These are phyloP conservation scores for Termitomyces sp. DNA, from an alignment of 768 basidiomycete genomes.

Conservation along the genomic window DNA sequence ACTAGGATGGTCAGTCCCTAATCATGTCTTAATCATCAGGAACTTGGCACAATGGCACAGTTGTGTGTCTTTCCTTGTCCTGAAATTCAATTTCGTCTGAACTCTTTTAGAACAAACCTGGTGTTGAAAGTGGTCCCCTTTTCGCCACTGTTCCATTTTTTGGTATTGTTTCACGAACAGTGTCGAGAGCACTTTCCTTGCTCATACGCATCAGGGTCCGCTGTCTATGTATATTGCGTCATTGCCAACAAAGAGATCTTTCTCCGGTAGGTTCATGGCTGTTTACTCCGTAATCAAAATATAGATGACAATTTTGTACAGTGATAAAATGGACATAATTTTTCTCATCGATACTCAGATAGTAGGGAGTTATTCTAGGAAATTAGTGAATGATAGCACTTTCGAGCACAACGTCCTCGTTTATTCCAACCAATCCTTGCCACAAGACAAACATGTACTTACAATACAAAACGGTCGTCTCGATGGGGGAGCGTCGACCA, in stretches of 20 bases:
- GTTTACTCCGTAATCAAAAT: background rate
- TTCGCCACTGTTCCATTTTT: constrained; percentile 27
- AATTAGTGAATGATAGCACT: constrained; percentile 13
- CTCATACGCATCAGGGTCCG: constrained; percentile 27
- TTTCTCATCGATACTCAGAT: constrained; percentile 31
- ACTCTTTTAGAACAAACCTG: constrained; percentile 8
- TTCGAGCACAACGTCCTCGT: constrained; percentile 31
- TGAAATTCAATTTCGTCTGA: constrained; percentile 9
- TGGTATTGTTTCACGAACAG: constrained; percentile 20
- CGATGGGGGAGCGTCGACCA: constrained; percentile 21
- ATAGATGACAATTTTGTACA: constrained; percentile 2
- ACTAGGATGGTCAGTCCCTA: background rate
- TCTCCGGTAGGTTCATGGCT: constrained; percentile 15
- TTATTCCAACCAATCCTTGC: constrained; percentile 24
- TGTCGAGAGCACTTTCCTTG: background rate
- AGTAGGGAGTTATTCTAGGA: constrained; percentile 23
- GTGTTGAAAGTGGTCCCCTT: constrained; percentile 9
- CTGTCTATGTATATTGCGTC: constrained; percentile 38
- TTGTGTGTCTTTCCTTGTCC: constrained; percentile 7
- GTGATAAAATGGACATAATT: constrained; percentile 28
- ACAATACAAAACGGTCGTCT: constrained; percentile 27
- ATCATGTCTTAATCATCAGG: constrained; percentile 3
- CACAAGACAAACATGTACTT: constrained; percentile 24
- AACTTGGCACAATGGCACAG: constrained; percentile 32
- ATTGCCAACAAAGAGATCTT: constrained; percentile 19